Evolutionary conservation across 1,139 yeast genomes (phyloP), one percentile per base, ranked within the genome.

Genomic region (Groenewaldozyma auringiensis): DNA sequence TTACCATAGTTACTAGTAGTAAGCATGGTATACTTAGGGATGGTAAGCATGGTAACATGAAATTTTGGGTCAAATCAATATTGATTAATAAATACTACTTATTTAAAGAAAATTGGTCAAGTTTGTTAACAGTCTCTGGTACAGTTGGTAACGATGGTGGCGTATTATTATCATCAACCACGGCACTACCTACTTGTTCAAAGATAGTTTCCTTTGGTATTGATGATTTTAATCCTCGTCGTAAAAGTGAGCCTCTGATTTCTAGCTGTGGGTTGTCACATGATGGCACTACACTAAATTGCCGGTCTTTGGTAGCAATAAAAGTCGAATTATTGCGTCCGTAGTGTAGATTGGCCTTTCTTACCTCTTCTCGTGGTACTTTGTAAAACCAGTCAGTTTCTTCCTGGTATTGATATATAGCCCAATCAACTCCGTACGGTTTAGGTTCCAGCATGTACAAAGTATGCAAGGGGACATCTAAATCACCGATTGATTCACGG

Each of bases 371-470:
- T 49, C 62, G 59, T 13, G 66, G 61, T n/a, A 86, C 82, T 55
- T 83, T 78, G 46, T 71, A 76, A 65, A 89, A 89, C 83, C 87
- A 81, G 63, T 88, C 92, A 27, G 75, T 66, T 4, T 68, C 69
- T 55, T 87, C 96, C 57, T 85, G 83, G 64, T 83, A 89, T 62
- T 87, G 94, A 64, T 82, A 89, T 66, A 88, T 72, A 17, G 86
- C 76, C 83, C 95, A 89, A 50, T 86, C 92, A 2, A 94, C 94
- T 3, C 97, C 98, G 63, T 87, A 89, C 0, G 97, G 96, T 60
- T 85, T 86, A 47, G 92, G 88, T 60, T 89, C 97, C 50, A 89
- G 73, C 53, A 92, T 79, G 60, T 88, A 89, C 25, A 89, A 79
- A 3, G 95, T 84, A 61, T 89, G 96, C 49, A 89, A 70, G 2